Base-by-base conservation (phyloP, 768 basidiomycete genomes). In the Boletus reticulatus region DNA sequence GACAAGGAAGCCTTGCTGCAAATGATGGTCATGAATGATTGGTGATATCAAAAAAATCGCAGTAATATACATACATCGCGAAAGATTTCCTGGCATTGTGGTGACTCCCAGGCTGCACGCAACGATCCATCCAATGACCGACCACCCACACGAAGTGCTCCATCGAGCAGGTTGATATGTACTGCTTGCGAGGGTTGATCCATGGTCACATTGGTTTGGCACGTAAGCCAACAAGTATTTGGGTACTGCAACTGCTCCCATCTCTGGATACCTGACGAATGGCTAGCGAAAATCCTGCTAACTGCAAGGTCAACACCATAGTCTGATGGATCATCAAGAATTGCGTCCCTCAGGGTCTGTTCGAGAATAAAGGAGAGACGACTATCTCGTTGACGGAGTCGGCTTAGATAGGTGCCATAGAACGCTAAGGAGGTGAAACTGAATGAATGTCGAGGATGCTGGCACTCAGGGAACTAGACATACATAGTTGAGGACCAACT, bases 141-240 rank as follows among this genome's bases (percentile, higher is more conserved):
- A 7, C 64, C 64, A 16, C 61, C 59, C 17, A 62, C 48, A 29
- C 54, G 56, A 34, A 68, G 54, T 3, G 38, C 20, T 9, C 67
- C 67, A 34, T 57, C 34, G 0, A 61, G 44, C 17, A 68, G 11
- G 31, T 68, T 60, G 10, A 48, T 22, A 10, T 37, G 20, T 13
- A 48, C 4, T 22, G 16, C 24, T 48, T 48, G 46, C 7, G 34
- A 60, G 19, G 29, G 43, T 45, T 55, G 53, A 6, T 22, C 29
- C 11, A 1, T 6, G 2, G 24, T 36, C 5, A 6, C 20, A 0
- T 48, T 12, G 0, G 62, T 65, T 9, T 27, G 19, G 6, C 56
- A 50, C 8, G 50, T 32, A 13, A 67, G 22, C 66, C 66, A 67
- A 24, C 58, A 43, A 17, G 54, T 9, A 19, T 60, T 59, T 6